Conservation (phyloP, 2,329 filamentous ascomycete genomes). For the Gremmenia infestans region DNA sequence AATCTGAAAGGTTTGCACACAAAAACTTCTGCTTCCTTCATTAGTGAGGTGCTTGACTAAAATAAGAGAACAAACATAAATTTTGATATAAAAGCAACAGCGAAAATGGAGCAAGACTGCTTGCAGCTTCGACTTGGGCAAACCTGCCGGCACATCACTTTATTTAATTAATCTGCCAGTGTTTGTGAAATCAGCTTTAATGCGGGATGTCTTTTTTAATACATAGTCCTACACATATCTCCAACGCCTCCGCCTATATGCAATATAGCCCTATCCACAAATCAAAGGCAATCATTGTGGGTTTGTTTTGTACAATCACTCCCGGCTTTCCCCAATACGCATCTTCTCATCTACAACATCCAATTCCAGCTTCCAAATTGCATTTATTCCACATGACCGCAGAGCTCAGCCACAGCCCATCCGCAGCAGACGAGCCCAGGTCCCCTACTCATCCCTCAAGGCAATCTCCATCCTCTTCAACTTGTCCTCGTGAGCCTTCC, state of each 20-base stretch:
- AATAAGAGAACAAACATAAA: too few relatives aligned
- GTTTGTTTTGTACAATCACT: conserved; percentile 3
- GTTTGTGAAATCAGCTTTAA: not conserved
- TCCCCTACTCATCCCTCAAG: conserved; percentile 22
- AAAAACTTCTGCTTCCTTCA: too few relatives aligned
- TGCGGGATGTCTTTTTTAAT: not conserved
- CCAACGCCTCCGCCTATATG: conserved; percentile 3
- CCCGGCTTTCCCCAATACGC: not conserved
- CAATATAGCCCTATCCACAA: not conserved
- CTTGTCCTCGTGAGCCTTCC: conserved; percentile 51
- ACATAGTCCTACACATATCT: conserved; percentile 7
- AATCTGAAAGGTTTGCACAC: too few relatives aligned
- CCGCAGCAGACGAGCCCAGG: not conserved
- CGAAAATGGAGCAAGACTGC: too few relatives aligned
- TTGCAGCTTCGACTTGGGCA: too few relatives aligned
- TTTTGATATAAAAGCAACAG: too few relatives aligned
- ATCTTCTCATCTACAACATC: too few relatives aligned
- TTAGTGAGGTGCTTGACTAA: too few relatives aligned
- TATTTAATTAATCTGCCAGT: too few relatives aligned
- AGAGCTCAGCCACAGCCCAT: not conserved
- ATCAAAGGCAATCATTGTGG: not conserved
- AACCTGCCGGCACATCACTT: too few relatives aligned
- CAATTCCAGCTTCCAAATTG: too few relatives aligned
- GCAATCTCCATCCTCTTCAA: conserved; percentile 41
- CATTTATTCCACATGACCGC: not conserved